Percentiles rank a stretch among this genome's conserved stretches.
phyloP scores from a whole-genome alignment of 331 rosid species.

The Cydonia oblonga region DNA sequence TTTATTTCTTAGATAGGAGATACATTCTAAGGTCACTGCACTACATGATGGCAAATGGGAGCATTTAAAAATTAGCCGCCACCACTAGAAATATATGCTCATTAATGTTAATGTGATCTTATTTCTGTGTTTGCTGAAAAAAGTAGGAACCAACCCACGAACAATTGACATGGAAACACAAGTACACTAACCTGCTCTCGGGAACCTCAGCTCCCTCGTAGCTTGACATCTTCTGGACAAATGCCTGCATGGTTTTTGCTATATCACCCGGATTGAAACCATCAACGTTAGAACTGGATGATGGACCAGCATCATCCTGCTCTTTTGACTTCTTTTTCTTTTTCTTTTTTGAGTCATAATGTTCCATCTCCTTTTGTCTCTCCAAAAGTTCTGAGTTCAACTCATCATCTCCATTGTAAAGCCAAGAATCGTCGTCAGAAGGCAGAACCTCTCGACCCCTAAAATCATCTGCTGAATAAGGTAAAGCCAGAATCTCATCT shows the following conservation, averaged over 20 bases:
- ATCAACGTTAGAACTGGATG: conserved; percentile 40
- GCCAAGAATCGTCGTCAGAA: conserved; percentile 84
- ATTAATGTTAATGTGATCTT: neutral
- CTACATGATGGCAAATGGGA: neutral
- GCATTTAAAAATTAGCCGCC: neutral
- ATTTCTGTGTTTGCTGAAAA: neutral
- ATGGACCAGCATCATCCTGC: conserved; percentile 29
- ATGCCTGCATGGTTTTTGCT: conserved; percentile 66
- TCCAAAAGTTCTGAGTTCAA: conserved; percentile 63
- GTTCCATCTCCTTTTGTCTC: conserved; percentile 87
- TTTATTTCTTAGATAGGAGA: neutral
- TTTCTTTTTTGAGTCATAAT: conserved; percentile 48
- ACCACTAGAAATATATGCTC: neutral
- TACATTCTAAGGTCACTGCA: neutral
- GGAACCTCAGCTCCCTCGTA: conserved; percentile 90
- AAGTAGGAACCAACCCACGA: neutral
- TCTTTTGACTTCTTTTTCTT: conserved; percentile 51
- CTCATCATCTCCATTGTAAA: conserved; percentile 76
- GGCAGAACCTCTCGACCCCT: conserved; percentile 56
- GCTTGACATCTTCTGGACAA: conserved; percentile 76
- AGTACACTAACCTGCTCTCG: conserved; percentile 48
- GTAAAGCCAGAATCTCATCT: conserved; percentile 72
- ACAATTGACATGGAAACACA: neutral
- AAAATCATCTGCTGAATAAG: conserved; percentile 53
- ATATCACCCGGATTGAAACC: conserved; percentile 63